Evolutionary conservation across 2,329 filamentous ascomycete species (phyloP).

Genomic region (Fusarium denticulatum): DNA sequence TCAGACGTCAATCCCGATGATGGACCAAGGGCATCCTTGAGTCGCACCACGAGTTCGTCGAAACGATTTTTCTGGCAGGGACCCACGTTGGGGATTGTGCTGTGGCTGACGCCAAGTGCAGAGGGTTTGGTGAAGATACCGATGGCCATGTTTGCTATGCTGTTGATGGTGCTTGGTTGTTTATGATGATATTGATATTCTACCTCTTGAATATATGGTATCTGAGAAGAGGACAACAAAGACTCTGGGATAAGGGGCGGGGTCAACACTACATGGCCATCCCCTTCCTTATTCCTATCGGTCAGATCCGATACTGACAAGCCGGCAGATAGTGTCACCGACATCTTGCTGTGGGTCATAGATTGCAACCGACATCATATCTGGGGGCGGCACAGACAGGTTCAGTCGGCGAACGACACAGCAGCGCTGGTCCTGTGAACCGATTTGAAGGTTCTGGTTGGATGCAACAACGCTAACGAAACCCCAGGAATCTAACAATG

Average conservation of each 20-base stretch:
- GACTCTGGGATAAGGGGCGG: slow-evolving; percentile 38
- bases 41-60: slow-evolving; percentile 74
- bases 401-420: slow-evolving; percentile 35
- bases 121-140: slow-evolving; percentile 44
- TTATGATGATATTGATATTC: slow-evolving; percentile 18
- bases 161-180: slow-evolving; percentile 23
- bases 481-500: slow-evolving; percentile 21
- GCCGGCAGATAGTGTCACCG: slow-evolving; percentile 46
- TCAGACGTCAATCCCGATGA: slow-evolving; percentile 84
- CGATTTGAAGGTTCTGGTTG: slow-evolving; percentile 41
- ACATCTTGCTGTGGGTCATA: slow-evolving; percentile 42
- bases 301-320: slow-evolving; percentile 40
- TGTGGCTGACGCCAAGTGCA: slow-evolving; percentile 26
- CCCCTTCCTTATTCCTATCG: slow-evolving; percentile 34
- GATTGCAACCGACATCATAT: slow-evolving; percentile 33
- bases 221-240: slow-evolving; percentile 39
- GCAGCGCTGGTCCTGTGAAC: slow-evolving; percentile 39
- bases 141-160: slow-evolving; percentile 48
- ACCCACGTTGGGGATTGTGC: slow-evolving; percentile 36
- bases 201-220: slow-evolving; percentile 9
- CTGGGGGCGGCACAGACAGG: slow-evolving; percentile 22
- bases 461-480: slow-evolving; percentile 39
- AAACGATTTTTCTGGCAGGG: slow-evolving; percentile 61
- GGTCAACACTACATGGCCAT: slow-evolving; percentile 34
- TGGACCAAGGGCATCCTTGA: slow-evolving; percentile 79